phyloP scores from a whole-genome alignment of 306 rosid species.

The Inga leiocalycina region DNA sequence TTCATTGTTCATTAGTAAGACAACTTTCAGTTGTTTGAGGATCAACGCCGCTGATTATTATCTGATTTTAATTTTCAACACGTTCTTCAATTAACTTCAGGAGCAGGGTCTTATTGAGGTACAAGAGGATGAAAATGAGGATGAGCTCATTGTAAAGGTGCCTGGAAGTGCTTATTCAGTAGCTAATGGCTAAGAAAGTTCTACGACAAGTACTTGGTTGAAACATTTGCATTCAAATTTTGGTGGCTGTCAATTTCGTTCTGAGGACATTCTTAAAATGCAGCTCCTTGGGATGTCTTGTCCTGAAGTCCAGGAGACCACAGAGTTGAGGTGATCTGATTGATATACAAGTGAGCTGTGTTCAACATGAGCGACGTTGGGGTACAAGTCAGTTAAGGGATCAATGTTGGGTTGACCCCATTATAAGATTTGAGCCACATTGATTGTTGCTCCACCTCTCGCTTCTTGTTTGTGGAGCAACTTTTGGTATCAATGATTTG shows the following conservation, averaged over 20 bases:
- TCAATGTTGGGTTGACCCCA: neutral
- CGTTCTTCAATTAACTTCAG: conserved; percentile 45
- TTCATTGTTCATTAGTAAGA: neutral
- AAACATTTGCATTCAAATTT: conserved; percentile 8
- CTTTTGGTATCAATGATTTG: neutral
- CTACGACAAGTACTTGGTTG: neutral
- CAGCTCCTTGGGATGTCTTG: neutral
- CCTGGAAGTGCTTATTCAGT: conserved; percentile 90
- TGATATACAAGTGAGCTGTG: neutral
- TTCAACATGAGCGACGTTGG: conserved; percentile 15
- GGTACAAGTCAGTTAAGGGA: conserved; percentile 2
- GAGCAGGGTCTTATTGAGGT: conserved; percentile 34
- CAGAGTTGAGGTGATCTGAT: neutral
- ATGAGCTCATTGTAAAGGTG: conserved; percentile 74
- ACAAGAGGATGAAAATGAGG: conserved; percentile 47
- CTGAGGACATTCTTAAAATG: conserved; percentile 6
- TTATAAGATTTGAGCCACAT: neutral
- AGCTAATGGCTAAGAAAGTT: conserved; percentile 33
- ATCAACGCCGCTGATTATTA: neutral
- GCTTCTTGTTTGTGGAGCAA: conserved; percentile 8
- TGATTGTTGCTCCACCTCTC: neutral
- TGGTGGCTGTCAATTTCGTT: conserved; percentile 7
- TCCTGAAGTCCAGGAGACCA: neutral
- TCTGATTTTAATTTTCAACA: conserved; percentile 12
- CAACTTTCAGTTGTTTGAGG: neutral